Evolutionary conservation across 192 early-diverging fungal species (phyloP), one percentile per base, ranked within the genome.

Genomic region (Dissophora ornata): DNA sequence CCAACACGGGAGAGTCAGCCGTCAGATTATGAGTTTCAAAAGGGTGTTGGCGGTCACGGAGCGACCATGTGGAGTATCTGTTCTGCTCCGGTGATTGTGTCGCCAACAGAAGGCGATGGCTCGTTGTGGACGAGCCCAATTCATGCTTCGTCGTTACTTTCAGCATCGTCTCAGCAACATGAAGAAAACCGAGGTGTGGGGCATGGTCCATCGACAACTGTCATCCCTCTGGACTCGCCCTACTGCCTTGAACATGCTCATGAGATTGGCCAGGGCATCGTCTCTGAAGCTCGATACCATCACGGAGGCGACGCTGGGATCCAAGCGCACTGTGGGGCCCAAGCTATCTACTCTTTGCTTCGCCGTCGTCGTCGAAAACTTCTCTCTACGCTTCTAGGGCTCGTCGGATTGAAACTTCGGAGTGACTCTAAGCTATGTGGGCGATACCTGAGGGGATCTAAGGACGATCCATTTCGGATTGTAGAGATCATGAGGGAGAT

Each of bases 251-350:
- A 10, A n/a, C 44, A 45, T n/a, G 44, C 44, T n/a, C 9, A 45
- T 45, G 15, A 45, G 10, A n/a, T 45, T n/a, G 44, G 44, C 6
- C 44, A 45, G n/a, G 44, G 4, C 9, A 59, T 45, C 26, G 29
- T 59, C 8, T 28, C 29, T 11, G 38, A 46, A 13, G 61, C 49
- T 47, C 47, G 61, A 15, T 15, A 11, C 11, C 36, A 40, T 4
- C 49, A 63, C 24, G 61, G 61, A 1, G 61, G 61, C 36, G 61
- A 63, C 18, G 51, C 51, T 22, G 61, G 61, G 33, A 52, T 63
- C 26, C 24, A 19, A 40, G 36, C 49, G 8, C 61, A 63, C 18
- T 22, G 16, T 13, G 19, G 21, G 15, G 26, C 6, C 22, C 32
- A 63, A 16, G 6, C 9, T n/a, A 22, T 36, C 5, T 8, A 16